Base-by-base conservation (phyloP, 139 green algal species). In the Chlamydomonas incerta region DNA sequence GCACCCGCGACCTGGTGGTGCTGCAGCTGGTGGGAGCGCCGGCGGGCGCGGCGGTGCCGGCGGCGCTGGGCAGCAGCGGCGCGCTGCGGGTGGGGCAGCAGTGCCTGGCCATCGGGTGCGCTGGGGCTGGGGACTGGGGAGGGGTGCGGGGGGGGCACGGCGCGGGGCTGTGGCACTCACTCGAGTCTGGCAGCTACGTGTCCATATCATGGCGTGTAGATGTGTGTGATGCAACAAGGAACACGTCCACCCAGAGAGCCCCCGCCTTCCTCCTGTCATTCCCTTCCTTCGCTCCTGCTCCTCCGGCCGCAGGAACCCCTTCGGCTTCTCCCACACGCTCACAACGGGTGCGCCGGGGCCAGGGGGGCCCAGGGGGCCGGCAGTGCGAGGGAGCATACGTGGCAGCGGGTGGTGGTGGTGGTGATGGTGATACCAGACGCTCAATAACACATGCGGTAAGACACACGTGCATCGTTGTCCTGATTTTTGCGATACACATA, bases 271-370 rank as follows among this genome's bases (percentile, higher is more conserved):
- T n/a, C n/a, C n/a, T n/a, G n/a, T n/a, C n/a, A n/a, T n/a, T n/a
- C n/a, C n/a, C n/a, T n/a, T n/a, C n/a, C n/a, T 65, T 26, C 47
- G 65, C 72, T 23, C 52, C 55, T 82, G 74, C 15, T 17, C 18
- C 52, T 72, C 3, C n/a, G 21, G 10, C 55, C 47, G 96, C 52
- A 95, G 95, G 20, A 98, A 97, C 86, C 96, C 96, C 0, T 98
- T 97, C 88, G 96, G 96, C 31, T 93, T 98, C 83, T 94, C 96
- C 62, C 94, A 95, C 80, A 97, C 96, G 4, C 81, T 98, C 0
- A 98, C 94, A 1, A 95, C 89, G 29, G 95, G 95, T 90, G 33
- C 41, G 77, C 29, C 29, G 77, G 55, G 2, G 77, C 29, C 29
- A 70, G 55, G 2, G 58, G 75, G 57, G 20, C 21, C 2, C 2